These are phyloP conservation scores for Tagetes erecta DNA, from an alignment of 129 eudicot genomes.

Conservation along the genomic window DNA sequence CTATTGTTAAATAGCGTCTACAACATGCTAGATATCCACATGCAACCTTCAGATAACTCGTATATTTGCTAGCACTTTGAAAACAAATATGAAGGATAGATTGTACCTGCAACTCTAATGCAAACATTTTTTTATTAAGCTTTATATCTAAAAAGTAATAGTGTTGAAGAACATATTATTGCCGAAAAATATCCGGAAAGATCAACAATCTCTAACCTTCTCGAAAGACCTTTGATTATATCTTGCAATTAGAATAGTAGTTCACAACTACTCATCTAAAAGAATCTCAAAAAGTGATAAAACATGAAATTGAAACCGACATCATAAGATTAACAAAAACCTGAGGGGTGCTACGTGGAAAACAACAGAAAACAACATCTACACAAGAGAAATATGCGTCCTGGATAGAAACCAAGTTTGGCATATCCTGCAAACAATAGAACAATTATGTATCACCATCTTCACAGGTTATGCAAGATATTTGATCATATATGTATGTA, in stretches of 20 bases:
- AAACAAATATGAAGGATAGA: too few relatives aligned
- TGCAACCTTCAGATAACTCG: too few relatives aligned
- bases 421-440: conserved; percentile 57
- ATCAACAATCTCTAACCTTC: conserved; percentile 75
- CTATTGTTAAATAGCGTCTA: too few relatives aligned
- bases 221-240: conserved; percentile 80
- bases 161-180: background rate
- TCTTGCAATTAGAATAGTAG: conserved; percentile 50
- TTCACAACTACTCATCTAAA: background rate
- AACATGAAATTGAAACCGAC: too few relatives aligned
- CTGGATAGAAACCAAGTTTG: conserved; percentile 79
- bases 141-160: too few relatives aligned
- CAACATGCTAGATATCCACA: too few relatives aligned
- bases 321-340: conserved; percentile 25
- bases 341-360: conserved; percentile 98
- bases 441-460: background rate
- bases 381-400: conserved; percentile 88
- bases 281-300: background rate
- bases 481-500: too few relatives aligned
- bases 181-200: conserved; percentile 70
- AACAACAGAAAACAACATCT: conserved; percentile 96
- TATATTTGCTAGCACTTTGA: too few relatives aligned
- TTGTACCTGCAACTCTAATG: too few relatives aligned
- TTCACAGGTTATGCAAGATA: background rate
- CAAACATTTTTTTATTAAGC: too few relatives aligned